These are phyloP conservation scores for Hordeum marinum DNA, from an alignment of 176 grass and related monocot genomes.

Conservation along the genomic window DNA sequence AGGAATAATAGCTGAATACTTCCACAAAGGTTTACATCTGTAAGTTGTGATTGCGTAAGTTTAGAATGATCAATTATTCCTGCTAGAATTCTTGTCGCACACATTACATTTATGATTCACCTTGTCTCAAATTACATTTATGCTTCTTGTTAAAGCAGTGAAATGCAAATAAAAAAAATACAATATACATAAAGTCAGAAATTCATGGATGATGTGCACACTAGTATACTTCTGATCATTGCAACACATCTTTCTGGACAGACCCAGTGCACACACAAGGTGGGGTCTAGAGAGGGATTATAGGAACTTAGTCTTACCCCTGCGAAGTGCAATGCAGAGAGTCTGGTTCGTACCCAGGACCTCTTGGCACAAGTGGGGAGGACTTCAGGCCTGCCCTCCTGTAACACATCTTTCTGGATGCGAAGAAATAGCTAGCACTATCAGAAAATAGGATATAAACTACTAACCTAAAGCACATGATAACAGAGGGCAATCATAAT, in stretches of 20 bases:
- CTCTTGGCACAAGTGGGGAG: too few relatives aligned
- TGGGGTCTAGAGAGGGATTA: too few relatives aligned
- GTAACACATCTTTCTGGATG: background rate
- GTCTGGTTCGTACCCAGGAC: too few relatives aligned
- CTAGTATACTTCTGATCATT: background rate
- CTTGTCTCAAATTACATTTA: background rate
- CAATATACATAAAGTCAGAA: background rate
- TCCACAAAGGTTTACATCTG: background rate
- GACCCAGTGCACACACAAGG: too few relatives aligned
- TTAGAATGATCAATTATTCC: background rate
- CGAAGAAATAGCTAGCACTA: background rate
- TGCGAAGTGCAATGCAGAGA: too few relatives aligned
- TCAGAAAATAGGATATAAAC: background rate
- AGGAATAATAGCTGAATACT: background rate
- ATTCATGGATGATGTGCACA: background rate
- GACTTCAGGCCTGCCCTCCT: too few relatives aligned
- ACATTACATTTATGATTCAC: background rate
- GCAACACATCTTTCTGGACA: background rate
- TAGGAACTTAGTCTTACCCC: too few relatives aligned
- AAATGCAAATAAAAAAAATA: background rate
- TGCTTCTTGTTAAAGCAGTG: background rate
- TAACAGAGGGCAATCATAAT: background rate
- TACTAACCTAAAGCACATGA: background rate
- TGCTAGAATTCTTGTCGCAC: background rate
- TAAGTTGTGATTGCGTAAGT: background rate